Percentiles rank a stretch among this genome's conserved stretches.
Conservation (phyloP, 495 filamentous ascomycete species). For the Choiromyces venosus region DNA sequence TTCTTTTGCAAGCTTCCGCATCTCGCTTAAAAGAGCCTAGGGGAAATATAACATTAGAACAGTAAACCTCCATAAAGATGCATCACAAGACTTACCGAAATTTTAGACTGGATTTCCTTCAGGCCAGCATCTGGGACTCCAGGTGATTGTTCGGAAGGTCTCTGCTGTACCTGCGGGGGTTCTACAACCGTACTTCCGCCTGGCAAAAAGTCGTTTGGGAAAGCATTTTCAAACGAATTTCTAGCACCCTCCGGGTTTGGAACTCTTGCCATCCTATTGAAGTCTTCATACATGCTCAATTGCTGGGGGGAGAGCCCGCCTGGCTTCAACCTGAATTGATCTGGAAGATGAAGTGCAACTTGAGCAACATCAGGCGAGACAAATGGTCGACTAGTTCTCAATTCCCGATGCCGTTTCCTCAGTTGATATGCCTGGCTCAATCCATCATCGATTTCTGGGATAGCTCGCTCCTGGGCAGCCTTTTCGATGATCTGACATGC, state of each 20-base stretch:
- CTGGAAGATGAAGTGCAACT: conserved; percentile 82
- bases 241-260: conserved; percentile 25
- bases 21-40: conserved; percentile 26
- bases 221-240: conserved; percentile 28
- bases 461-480: conserved; percentile 83
- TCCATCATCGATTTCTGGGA: conserved; percentile 89
- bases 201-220: conserved; percentile 28
- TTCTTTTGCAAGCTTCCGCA: conserved; percentile 26
- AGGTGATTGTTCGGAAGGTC: conserved; percentile 22
- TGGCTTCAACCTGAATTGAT: conserved; percentile 73
- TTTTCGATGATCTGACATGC: conserved; percentile 90
- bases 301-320: conserved; percentile 85
- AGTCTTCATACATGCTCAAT: conserved; percentile 92
- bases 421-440: conserved; percentile 69
- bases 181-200: conserved; percentile 25
- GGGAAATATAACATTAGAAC: conserved; percentile 4
- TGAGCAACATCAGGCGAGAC: conserved; percentile 71
- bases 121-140: conserved; percentile 18
- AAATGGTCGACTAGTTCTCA: conserved; percentile 73
- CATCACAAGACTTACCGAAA: conserved; percentile 13
- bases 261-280: conserved; percentile 54
- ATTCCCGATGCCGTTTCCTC: conserved; percentile 63
- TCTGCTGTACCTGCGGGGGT: conserved; percentile 16
- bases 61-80: not conserved
- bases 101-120: conserved; percentile 32